phyloP scores from a whole-genome alignment of 148 eudicot species.

The Heliamphora exappendiculata region DNA sequence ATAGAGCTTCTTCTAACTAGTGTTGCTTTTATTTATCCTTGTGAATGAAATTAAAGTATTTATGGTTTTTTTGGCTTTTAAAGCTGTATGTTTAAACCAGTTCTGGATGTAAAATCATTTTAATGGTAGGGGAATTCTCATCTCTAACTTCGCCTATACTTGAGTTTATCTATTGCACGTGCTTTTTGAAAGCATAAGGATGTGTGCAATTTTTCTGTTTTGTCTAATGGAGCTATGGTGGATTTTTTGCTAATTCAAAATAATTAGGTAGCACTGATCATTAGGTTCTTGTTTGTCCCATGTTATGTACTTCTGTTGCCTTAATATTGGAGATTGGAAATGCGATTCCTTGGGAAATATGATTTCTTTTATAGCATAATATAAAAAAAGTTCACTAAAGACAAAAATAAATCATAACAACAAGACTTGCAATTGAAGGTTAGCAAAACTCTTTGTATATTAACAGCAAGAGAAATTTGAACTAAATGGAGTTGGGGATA shows the following conservation, averaged over 20 bases:
- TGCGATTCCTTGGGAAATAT: too few relatives aligned
- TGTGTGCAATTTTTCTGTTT: not conserved
- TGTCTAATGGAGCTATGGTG: not conserved
- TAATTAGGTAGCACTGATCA: not conserved
- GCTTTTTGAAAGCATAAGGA: not conserved
- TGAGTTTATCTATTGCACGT: not conserved
- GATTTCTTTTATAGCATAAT: not conserved
- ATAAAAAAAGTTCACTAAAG: not conserved
- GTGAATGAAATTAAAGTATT: not conserved
- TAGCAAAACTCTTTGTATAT: not conserved
- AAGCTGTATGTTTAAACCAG: too few relatives aligned
- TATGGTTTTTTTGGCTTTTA: not conserved
- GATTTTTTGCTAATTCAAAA: not conserved
- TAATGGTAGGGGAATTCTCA: not conserved
- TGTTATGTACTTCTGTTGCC: not conserved
- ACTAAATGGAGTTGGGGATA: too few relatives aligned
- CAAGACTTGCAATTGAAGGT: not conserved
- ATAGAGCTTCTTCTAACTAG: not conserved
- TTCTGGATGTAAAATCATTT: not conserved
- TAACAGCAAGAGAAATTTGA: too few relatives aligned
- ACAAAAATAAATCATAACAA: not conserved
- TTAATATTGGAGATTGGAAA: too few relatives aligned
- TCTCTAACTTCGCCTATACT: not conserved
- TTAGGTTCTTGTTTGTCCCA: not conserved
- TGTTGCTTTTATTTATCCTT: not conserved